Evolutionary conservation across 1,139 yeast species (phyloP).

Genomic region (Scheffersomyces illinoinensis): DNA sequence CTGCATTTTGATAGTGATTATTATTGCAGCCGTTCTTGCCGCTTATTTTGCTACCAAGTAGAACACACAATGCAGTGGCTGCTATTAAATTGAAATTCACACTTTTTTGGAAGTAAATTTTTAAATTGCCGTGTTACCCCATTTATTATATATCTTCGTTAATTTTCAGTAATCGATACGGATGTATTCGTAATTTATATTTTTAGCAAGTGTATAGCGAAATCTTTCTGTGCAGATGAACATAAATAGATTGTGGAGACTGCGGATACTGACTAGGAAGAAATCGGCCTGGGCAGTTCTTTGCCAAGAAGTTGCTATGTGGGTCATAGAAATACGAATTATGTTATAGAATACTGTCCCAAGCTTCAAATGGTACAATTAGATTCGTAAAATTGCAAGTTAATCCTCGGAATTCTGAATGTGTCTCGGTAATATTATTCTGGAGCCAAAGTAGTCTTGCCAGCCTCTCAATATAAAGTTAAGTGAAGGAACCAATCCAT

Average conservation of each 20-base stretch:
- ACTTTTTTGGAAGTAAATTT: neutral
- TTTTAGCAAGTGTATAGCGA: neutral
- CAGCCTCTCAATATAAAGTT: no score
- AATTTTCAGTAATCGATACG: neutral
- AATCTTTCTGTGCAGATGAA: neutral
- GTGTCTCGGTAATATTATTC: no score
- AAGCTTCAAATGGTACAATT: no score
- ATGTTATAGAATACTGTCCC: neutral
- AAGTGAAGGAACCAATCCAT: no score
- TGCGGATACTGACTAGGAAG: neutral
- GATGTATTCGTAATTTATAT: neutral
- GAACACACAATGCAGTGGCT: neutral
- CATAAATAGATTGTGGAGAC: neutral
- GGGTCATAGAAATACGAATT: neutral
- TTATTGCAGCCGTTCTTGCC: constrained; percentile 65
- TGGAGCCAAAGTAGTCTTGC: no score
- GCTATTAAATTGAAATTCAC: neutral
- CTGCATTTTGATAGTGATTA: constrained; percentile 54
- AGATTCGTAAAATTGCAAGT: no score
- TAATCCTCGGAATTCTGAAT: no score
- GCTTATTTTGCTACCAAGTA: constrained; percentile 33
- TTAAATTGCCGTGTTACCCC: neutral
- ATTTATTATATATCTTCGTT: no score
- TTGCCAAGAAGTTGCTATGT: neutral
- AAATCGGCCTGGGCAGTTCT: neutral